Evolutionary conservation across 169 alveolate genomes (phyloP), one percentile per base, ranked within the genome.

Genomic region (Cryptosporidium meleagridis): DNA sequence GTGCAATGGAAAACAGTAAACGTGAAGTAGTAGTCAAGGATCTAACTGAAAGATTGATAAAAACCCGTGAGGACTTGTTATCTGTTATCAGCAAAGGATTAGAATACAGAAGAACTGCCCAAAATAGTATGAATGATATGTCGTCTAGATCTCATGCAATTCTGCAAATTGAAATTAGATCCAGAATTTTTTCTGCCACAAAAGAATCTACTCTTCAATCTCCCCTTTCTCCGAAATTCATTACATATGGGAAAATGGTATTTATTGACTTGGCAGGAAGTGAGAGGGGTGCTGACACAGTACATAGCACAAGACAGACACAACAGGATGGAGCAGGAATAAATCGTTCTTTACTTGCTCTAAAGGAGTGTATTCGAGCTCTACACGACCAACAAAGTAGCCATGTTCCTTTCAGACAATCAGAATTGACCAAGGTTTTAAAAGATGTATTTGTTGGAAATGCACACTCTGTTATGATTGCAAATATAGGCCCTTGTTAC

Each of bases 351-450:
- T 92, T 99, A 55, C 91, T 99, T 52, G 99, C 99, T 26, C 92
- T 98, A 80, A 98, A 98, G 93, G 99, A 99, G 92, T 99, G 99
- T 91, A 99, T 99, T 52, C 93, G 99, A 71, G 99, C 99, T 33
- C 93, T 99, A 95, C 89, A 80, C 37, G 99, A 99, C 85, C 96
- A 96, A 68, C 99, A 98, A 73, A 96, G 97, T 85, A 96, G 96
- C 80, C 99, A 99, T 91, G 96, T 97, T 16, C 99, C 99, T 8
- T 99, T 99, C 85, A 96, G 99, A 91, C 99, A 98, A 75, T 95
- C 99, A 37, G 99, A 98, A 80, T 93, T 98, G 53, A 98, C 99
- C 0, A 95, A 96, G 91, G 98, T 95, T 10, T 93, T 98, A 84
- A 94, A 98, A 85, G 99, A 98, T 86, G 95, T 97, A 37, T 97